phyloP scores from a whole-genome alignment of 2,329 filamentous ascomycete genomes.

The Clathrospora elynae region DNA sequence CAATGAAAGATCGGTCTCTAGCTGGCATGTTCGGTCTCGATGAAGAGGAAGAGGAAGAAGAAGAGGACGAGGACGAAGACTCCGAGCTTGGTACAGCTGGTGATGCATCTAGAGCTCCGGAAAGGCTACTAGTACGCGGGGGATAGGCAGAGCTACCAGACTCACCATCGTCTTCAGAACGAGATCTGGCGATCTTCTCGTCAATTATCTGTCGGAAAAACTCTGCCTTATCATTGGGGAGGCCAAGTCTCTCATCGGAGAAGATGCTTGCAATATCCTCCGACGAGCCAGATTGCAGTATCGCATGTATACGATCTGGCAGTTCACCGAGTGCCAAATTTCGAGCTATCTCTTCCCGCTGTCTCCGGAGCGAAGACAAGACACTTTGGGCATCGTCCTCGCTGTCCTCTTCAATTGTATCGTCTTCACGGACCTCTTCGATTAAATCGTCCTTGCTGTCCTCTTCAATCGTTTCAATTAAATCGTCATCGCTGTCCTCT shows the following conservation, averaged over 20 bases:
- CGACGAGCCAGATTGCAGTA: slow-evolving; percentile 18
- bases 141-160: slow-evolving; percentile 15
- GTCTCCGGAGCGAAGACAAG: slow-evolving; percentile 22
- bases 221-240: slow-evolving; percentile 5
- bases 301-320: slow-evolving; percentile 24
- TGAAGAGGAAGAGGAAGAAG: slow-evolving; percentile 19
- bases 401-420: not conserved
- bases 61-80: slow-evolving; percentile 23
- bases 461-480: not conserved
- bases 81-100: slow-evolving; percentile 10
- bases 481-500: slow-evolving; percentile 8
- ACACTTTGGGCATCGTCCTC: not conserved
- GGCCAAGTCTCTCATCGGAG: not conserved
- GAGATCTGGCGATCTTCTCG: slow-evolving; percentile 7
- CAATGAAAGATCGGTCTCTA: slow-evolving; percentile 53
- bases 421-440: not conserved
- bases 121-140: slow-evolving; percentile 22
- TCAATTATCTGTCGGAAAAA: slow-evolving; percentile 14
- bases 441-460: too few relatives aligned
- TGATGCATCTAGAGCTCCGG: slow-evolving; percentile 4
- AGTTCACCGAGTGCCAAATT: slow-evolving; percentile 26
- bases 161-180: slow-evolving; percentile 2
- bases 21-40: slow-evolving; percentile 55
- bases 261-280: slow-evolving; percentile 19
- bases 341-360: slow-evolving; percentile 21